Base-by-base conservation (phyloP, 2,329 filamentous ascomycete species). In the Tolypocladium capitatum region DNA sequence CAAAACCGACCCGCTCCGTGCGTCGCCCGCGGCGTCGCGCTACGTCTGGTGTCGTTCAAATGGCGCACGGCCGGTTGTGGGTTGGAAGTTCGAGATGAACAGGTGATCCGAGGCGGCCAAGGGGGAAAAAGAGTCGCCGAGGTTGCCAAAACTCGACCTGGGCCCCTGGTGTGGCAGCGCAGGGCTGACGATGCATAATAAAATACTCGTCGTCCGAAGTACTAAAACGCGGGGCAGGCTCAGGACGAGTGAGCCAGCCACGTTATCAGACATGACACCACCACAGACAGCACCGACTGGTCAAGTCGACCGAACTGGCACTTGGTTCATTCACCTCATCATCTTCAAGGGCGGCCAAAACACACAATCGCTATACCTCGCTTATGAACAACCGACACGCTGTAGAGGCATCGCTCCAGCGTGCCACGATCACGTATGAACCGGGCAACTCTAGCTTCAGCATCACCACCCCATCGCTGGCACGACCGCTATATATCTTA, bases 181-280 rank as follows among this genome's bases (percentile, higher is more conserved):
- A 33, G 43, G 45, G 45, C 45, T 42, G 45, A 18, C 38, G 24
- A 42, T n/a, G n/a, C n/a, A n/a, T n/a, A n/a, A n/a, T n/a, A n/a
- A n/a, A n/a, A n/a, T n/a, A n/a, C n/a, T n/a, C n/a, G n/a, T n/a
- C n/a, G n/a, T n/a, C n/a, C n/a, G n/a, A n/a, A n/a, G n/a, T 41
- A n/a, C 21, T 21, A 10, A 41, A 41, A n/a, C 38, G 38, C 38
- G 38, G 38, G 38, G 38, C 14, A 18, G 9, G 20, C 13, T n/a
- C n/a, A n/a, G n/a, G n/a, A n/a, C n/a, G n/a, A n/a, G n/a, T n/a
- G n/a, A n/a, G n/a, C n/a, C n/a, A n/a, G n/a, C n/a, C n/a, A n/a
- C n/a, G n/a, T n/a, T n/a, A 24, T 24, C 24, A 24, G 24, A 24
- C 16, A 16, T 33, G 1, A 34, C 30, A 13, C 30, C 30, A 31